Base-by-base conservation (phyloP, 2,329 filamentous ascomycete species). In the Rachicladosporium sp. region DNA sequence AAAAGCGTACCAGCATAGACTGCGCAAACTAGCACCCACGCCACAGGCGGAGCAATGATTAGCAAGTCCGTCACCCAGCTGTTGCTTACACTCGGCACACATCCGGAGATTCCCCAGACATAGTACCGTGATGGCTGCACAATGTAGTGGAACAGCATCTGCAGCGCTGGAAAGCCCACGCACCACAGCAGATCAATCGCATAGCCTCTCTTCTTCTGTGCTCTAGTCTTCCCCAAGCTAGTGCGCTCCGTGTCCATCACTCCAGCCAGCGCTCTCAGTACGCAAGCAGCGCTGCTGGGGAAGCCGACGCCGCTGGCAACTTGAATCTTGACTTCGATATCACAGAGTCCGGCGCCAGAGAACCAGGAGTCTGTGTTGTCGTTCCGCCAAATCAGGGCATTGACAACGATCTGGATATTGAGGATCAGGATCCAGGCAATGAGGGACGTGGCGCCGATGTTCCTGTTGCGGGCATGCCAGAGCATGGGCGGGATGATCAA, bases 311-410 rank as follows among this genome's bases (percentile, higher is more conserved):
- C 64, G 6, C 66, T 60, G 3, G 70, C 74, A 15, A 73, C 62
- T 43, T 71, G 65, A 29, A 82, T 50, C 45, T 78, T 76, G 39
- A 70, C 64, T 48, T 81, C 68, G 36, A 83, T 60, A 54, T 84
- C 79, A 58, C 80, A 84, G 42, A 79, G 69, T 2, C 68, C 69
- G 4, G 55, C 51, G 4, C 80, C 80, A 42, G 68, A 57, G 68
- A 69, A 83, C 69, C 72, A 76, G 4, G 60, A 54, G 0, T 51
- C 30, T 9, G 70, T 50, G 46, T 80, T 62, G 46, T 79, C 73
- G 6, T 65, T 71, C 0, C 71, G 68, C 79, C 79, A 84, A 44
- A 82, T 68, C 36, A 80, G 54, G 2, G 76, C 65, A 51, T 83
- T 82, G 62, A 76, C 57, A 45, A 76, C 65, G 46, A 67, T 71